Evolutionary conservation across 352 stramenopile genomes (phyloP), one percentile per base, ranked within the genome.

Genomic region (Albugo candida): DNA sequence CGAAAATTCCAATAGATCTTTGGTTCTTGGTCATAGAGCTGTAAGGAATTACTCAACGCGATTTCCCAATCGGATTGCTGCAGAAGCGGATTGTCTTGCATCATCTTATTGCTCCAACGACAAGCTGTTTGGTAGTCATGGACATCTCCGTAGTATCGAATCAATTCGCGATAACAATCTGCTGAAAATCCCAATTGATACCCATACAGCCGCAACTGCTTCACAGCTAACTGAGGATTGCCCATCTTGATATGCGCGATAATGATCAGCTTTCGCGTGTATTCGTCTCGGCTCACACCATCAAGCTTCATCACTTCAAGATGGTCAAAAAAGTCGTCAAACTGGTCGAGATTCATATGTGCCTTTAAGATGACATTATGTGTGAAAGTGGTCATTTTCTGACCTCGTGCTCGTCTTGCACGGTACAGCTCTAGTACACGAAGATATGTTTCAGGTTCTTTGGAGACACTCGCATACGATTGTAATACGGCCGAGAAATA

Each of bases 1-100:
- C 77, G 77, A 55, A 89, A 89, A 55, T 82, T 84, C 77, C 77
- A 89, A 58, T 89, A 89, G 8, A 74, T 53, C 45, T 70, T 64
- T 31, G 24, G 24, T 31, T 31, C 24, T 37, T 64, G 66, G 52
- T 89, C 74, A 13, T 59, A 61, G 35, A 84, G 55, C 49, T 76
- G 56, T 47, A 89, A 58, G 44, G 77, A 56, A 39, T 66, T 53
- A 0, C 54, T 60, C 14, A 89, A 62, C 27, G 77, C 77, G 41
- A 81, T 81, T 55, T 74, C 59, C 77, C 77, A 91, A 55, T 91
- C 77, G 17, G 74, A 58, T 17, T 68, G 71, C 51, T 71, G 84
- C 54, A 87, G 53, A 1, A 68, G 70, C 48, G 76, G 65, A 50
- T 87, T 87, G 47, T 68, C 48, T 53, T 83, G 68, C 75, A 87